Conservation (phyloP, 2,329 filamentous ascomycete species). For the Fusarium sp. region DNA sequence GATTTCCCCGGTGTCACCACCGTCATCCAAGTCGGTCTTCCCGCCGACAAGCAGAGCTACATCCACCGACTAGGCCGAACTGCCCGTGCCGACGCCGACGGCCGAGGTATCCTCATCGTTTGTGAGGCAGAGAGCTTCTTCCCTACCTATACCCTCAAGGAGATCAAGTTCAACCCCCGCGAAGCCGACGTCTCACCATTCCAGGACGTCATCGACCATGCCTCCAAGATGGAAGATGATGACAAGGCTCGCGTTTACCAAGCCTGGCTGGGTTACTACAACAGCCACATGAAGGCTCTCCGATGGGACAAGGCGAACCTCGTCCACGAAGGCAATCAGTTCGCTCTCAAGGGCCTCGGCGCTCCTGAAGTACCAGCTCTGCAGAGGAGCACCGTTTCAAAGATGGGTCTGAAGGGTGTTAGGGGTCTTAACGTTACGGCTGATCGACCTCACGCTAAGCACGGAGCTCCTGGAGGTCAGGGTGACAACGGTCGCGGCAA, state of each 20-base stretch:
- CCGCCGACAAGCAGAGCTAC: constrained; percentile 71
- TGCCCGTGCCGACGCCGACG: constrained; percentile 71
- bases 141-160: constrained; percentile 61
- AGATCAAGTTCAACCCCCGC: constrained; percentile 64
- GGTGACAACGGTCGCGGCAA: constrained; percentile 19
- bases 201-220: constrained; percentile 54
- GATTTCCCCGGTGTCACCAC: constrained; percentile 77
- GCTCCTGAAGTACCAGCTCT: constrained; percentile 60
- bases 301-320: constrained; percentile 58
- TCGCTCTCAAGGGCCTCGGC: constrained; percentile 61
- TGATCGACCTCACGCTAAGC: constrained; percentile 53
- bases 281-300: constrained; percentile 60
- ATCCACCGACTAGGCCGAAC: constrained; percentile 76
- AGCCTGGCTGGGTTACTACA: constrained; percentile 69
- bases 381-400: constrained; percentile 60
- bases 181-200: constrained; percentile 58
- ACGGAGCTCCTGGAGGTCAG: constrained; percentile 24
- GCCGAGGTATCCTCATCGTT: constrained; percentile 71
- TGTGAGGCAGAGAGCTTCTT: constrained; percentile 64
- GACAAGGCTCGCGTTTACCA: constrained; percentile 64
- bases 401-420: constrained; percentile 68
- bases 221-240: constrained; percentile 57
- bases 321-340: constrained; percentile 64
- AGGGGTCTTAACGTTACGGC: constrained; percentile 61
- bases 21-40: constrained; percentile 72